These are phyloP conservation scores for Grigorovia jiainica DNA, from an alignment of 805 yeast species.

Conservation along the genomic window DNA sequence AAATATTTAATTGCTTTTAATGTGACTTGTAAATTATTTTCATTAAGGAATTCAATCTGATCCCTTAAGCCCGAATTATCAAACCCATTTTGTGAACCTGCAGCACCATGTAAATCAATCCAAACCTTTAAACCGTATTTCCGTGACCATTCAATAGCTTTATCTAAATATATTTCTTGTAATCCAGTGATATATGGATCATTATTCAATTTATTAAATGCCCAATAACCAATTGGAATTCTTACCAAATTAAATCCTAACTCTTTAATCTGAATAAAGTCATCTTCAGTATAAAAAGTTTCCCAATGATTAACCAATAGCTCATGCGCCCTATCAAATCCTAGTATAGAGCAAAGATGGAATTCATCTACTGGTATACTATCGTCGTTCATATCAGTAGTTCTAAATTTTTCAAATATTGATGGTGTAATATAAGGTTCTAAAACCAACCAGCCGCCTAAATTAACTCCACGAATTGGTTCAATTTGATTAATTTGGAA, in stretches of 20 bases:
- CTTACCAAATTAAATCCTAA: constrained; percentile 78
- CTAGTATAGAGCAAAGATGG: constrained; percentile 52
- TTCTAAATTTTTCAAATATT: constrained; percentile 45
- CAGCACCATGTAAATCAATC: constrained; percentile 94
- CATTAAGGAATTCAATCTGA: constrained; percentile 40
- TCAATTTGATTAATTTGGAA: constrained; percentile 1
- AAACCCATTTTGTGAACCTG: constrained; percentile 93
- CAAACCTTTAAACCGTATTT: constrained; percentile 59
- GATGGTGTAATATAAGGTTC: constrained; percentile 86
- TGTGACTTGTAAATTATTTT: constrained; percentile 42
- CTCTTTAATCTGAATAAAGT: constrained; percentile 48
- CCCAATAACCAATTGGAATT: constrained; percentile 95
- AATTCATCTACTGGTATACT: constrained; percentile 76
- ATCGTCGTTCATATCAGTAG: constrained; percentile 24
- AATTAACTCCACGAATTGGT: constrained; percentile 50
- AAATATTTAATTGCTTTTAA: constrained; percentile 45
- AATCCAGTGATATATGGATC: constrained; percentile 83
- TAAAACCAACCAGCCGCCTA: constrained; percentile 86
- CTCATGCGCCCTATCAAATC: constrained; percentile 44
- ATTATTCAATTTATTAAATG: constrained; percentile 43
- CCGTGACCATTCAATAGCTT: constrained; percentile 70
- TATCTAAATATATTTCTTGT: constrained; percentile 60
- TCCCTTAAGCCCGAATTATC: constrained; percentile 89
- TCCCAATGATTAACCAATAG: constrained; percentile 66
- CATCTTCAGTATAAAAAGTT: constrained; percentile 64